phyloP scores from a whole-genome alignment of 192 early-diverging fungal genomes.

The Coemansia pectinata region DNA sequence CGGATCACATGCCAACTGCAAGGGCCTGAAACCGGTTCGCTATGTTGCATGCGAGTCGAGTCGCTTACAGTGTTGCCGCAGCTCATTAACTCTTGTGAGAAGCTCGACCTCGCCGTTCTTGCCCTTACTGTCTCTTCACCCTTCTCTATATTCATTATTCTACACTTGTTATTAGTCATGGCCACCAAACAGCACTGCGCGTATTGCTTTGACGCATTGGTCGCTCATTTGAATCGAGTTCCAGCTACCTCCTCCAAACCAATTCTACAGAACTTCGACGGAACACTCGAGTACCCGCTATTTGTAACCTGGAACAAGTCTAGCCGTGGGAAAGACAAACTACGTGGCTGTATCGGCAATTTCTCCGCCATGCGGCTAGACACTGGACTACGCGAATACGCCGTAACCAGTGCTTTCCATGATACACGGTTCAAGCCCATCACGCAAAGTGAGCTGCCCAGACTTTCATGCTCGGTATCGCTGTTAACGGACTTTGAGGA shows the following conservation, averaged over 20 bases:
- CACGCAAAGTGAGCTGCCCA: slow-evolving; percentile 60
- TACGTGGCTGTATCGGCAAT: slow-evolving; percentile 95
- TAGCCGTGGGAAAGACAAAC: slow-evolving; percentile 20
- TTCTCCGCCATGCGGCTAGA: slow-evolving; percentile 73
- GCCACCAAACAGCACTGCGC: slow-evolving; percentile 65
- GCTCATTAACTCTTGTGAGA: neutral
- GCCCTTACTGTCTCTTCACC: neutral
- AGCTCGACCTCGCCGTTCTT: neutral
- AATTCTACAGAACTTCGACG: slow-evolving; percentile 19
- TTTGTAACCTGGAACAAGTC: slow-evolving; percentile 50
- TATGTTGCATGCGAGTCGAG: neutral
- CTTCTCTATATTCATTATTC: neutral
- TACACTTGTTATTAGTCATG: neutral
- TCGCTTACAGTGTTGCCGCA: neutral
- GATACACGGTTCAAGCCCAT: slow-evolving; percentile 90
- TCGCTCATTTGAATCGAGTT: slow-evolving; percentile 60
- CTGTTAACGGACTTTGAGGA: slow-evolving; percentile 88
- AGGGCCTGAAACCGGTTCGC: neutral
- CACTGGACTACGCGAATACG: slow-evolving; percentile 76
- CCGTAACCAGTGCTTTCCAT: slow-evolving; percentile 75
- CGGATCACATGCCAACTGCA: neutral
- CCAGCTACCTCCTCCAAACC: neutral
- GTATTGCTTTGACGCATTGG: slow-evolving; percentile 81
- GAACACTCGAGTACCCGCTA: slow-evolving; percentile 56
- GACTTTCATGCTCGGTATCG: slow-evolving; percentile 77